phyloP scores from a whole-genome alignment of 176 grass and related monocot species.

The Triticum timopheevii region DNA sequence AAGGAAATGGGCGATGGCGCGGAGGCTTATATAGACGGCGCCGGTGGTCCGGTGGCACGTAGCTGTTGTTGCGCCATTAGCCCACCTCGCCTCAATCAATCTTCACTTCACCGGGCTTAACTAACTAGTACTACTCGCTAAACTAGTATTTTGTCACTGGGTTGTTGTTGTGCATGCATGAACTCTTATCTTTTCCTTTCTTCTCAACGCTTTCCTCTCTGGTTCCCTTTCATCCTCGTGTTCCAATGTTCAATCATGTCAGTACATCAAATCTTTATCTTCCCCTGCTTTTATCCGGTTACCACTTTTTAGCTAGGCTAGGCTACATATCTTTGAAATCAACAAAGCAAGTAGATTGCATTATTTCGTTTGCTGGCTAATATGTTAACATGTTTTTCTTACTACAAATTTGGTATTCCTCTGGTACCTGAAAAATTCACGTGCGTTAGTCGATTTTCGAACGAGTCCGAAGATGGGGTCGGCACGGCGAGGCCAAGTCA shows the following conservation, averaged over 20 bases:
- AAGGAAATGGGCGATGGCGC: not conserved
- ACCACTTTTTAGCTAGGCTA: not conserved
- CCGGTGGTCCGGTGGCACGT: conserved; percentile 25
- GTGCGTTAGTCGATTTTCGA: too few species aligned
- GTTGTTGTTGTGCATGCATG: conserved; percentile 29
- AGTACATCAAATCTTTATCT: not conserved
- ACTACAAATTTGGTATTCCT: rapidly evolving
- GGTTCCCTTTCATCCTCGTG: not conserved
- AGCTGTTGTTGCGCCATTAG: conserved; percentile 51
- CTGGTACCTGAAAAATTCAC: rapidly evolving
- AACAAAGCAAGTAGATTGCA: too few species aligned
- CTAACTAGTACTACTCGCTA: not conserved
- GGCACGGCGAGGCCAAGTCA: too few species aligned
- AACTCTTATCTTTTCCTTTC: not conserved
- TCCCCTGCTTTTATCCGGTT: conserved; percentile 5
- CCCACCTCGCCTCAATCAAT: conserved; percentile 1
- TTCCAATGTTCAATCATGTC: conserved; percentile 28
- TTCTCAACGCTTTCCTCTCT: not conserved
- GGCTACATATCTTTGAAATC: not conserved
- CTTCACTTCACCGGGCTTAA: not conserved
- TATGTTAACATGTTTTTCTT: too few species aligned
- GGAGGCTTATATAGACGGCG: conserved; percentile 31
- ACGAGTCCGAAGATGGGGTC: too few species aligned
- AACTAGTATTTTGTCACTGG: not conserved
- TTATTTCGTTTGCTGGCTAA: too few species aligned